Evolutionary conservation across 2,329 filamentous ascomycete genomes (phyloP).

Genomic region (Fusarium sp.): DNA sequence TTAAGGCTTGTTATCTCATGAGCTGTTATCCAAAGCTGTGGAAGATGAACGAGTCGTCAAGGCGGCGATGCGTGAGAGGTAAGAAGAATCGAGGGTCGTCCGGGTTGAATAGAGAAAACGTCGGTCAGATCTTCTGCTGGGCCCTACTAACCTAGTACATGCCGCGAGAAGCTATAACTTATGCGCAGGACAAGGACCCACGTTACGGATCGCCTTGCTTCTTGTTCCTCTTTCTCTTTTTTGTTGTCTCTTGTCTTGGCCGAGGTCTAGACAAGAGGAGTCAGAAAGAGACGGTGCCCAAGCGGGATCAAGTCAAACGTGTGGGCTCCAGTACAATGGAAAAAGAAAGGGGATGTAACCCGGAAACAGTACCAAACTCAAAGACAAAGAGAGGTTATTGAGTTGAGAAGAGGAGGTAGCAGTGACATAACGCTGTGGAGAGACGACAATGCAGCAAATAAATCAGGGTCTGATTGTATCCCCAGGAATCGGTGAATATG

Average conservation of each 20-base stretch:
- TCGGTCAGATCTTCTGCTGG: slow-evolving; percentile 39
- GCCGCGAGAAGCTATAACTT: slow-evolving; percentile 38
- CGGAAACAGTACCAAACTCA: slow-evolving; percentile 37
- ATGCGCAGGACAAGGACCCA: slow-evolving; percentile 47
- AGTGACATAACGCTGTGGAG: slow-evolving; percentile 41
- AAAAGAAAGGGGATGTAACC: slow-evolving; percentile 46
- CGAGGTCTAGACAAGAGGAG: slow-evolving; percentile 39
- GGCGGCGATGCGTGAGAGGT: slow-evolving; percentile 29
- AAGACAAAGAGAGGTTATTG: slow-evolving; percentile 21
- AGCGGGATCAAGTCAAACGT: slow-evolving; percentile 32
- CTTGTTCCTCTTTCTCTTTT: slow-evolving; percentile 16
- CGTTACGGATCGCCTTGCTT: slow-evolving; percentile 48
- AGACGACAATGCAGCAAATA: slow-evolving; percentile 37
- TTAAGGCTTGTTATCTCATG: slow-evolving; percentile 39
- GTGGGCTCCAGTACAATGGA: slow-evolving; percentile 35
- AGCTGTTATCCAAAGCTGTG: slow-evolving; percentile 30
- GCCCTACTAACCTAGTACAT: slow-evolving; percentile 36
- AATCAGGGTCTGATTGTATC: slow-evolving; percentile 45
- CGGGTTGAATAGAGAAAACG: slow-evolving; percentile 44
- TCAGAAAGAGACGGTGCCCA: slow-evolving; percentile 14
- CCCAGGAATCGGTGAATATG: slow-evolving; percentile 38
- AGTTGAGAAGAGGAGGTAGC: slow-evolving; percentile 41
- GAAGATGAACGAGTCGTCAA: slow-evolving; percentile 24
- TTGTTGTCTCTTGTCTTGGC: slow-evolving; percentile 23
- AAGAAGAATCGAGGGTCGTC: slow-evolving; percentile 37